Evolutionary conservation across 106 monocot species (phyloP).

Genomic region (Dioscorea dumetorum): DNA sequence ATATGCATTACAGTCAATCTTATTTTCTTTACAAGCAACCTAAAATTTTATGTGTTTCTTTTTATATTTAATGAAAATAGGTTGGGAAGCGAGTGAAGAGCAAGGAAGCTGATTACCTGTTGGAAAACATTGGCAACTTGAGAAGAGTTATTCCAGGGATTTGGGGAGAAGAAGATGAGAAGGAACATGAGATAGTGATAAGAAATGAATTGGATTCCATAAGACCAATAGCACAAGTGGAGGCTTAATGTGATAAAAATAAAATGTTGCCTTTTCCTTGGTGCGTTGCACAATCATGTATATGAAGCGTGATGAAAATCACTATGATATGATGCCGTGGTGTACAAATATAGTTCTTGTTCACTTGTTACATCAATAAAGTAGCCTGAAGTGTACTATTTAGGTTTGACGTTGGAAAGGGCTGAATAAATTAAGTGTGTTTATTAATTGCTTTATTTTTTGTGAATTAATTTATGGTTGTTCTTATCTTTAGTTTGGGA

Average conservation of each 20-base stretch:
- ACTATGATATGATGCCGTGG: not conserved
- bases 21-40: not conserved
- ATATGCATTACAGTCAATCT: no score
- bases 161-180: constrained; percentile 23
- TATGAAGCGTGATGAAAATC: not conserved
- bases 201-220: constrained; percentile 35
- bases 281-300: not conserved
- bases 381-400: not conserved
- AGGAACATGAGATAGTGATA: constrained; percentile 3
- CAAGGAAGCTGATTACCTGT: constrained; percentile 52
- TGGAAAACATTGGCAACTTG: constrained; percentile 32
- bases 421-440: no score
- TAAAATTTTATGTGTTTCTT: not conserved
- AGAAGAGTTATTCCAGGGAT: constrained; percentile 40
- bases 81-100: constrained; percentile 54
- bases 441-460: no score
- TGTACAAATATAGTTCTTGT: not conserved
- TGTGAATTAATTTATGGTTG: no score
- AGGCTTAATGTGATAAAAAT: constrained; percentile 20
- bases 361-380: not conserved
- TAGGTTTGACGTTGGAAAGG: no score
- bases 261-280: not conserved
- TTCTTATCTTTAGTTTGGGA: no score
- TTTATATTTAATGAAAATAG: constrained; percentile 6
- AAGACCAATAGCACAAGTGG: constrained; percentile 19